These are phyloP conservation scores for Talaromyces borbonicus DNA, from an alignment of 495 filamentous ascomycete genomes.

Conservation along the genomic window DNA sequence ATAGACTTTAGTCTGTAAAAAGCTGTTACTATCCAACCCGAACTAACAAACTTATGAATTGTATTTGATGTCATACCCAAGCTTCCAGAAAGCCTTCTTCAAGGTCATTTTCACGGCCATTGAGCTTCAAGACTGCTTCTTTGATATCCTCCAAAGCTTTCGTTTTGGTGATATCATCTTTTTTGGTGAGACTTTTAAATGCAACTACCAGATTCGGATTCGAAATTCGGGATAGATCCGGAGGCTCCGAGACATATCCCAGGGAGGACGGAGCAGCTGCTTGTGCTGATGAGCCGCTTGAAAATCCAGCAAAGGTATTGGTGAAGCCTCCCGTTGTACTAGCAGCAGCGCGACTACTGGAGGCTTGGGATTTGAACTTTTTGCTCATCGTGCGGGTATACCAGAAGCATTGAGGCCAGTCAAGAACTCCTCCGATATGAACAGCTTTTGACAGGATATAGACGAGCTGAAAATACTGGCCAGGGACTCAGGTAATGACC, in stretches of 20 bases:
- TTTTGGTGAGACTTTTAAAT: constrained; percentile 88
- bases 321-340: constrained; percentile 39
- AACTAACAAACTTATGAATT: background rate
- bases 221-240: constrained; percentile 66
- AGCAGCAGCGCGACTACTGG: constrained; percentile 55
- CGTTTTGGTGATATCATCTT: constrained; percentile 84
- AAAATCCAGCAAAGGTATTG: constrained; percentile 36
- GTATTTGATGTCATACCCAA: constrained; percentile 56
- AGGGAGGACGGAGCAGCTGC: constrained; percentile 45
- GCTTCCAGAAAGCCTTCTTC: constrained; percentile 73
- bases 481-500: too few relatives aligned
- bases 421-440: background rate
- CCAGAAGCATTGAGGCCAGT: constrained; percentile 3
- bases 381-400: constrained; percentile 52
- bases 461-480: background rate
- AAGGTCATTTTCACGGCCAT: constrained; percentile 40
- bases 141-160: constrained; percentile 86
- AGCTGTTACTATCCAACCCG: constrained; percentile 11
- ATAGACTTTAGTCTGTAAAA: constrained; percentile 65
- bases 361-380: constrained; percentile 62
- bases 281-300: constrained; percentile 29
- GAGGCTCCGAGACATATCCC: constrained; percentile 82
- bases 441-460: background rate
- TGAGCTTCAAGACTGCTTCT: constrained; percentile 42
- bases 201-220: constrained; percentile 74